These are phyloP conservation scores for Amphibolis antarctica DNA, from an alignment of 106 monocot species.

Conservation along the genomic window DNA sequence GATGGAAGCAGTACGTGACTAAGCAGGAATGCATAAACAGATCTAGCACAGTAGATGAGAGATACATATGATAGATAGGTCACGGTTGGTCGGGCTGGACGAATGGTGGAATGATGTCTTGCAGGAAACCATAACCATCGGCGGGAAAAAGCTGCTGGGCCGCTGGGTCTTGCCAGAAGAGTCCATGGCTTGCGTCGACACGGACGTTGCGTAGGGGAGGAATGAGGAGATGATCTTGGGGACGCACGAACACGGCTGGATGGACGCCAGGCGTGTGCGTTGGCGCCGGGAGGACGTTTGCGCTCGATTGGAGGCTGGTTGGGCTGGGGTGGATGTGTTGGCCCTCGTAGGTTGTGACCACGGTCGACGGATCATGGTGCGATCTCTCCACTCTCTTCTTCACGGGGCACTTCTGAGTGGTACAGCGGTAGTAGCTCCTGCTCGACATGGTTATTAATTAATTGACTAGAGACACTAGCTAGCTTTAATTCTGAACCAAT, in stretches of 20 bases:
- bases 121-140: slow-evolving; percentile 57
- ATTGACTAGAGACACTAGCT: too few relatives aligned
- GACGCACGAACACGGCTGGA: slow-evolving; percentile 20
- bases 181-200: neutral
- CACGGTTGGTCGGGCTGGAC: slow-evolving; percentile 2
- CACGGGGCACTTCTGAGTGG: slow-evolving; percentile 74
- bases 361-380: slow-evolving; percentile 53
- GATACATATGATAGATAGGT: neutral
- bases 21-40: too few relatives aligned
- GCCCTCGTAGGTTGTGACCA: slow-evolving; percentile 89
- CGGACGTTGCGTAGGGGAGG: neutral
- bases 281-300: slow-evolving; percentile 20
- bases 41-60: too few relatives aligned
- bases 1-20: too few relatives aligned
- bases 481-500: too few relatives aligned
- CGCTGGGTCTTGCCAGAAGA: slow-evolving; percentile 10
- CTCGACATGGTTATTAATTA: too few relatives aligned
- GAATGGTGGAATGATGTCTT: slow-evolving; percentile 47
- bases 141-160: slow-evolving; percentile 11
- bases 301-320: slow-evolving; percentile 33
- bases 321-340: slow-evolving; percentile 78
- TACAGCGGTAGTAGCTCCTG: slow-evolving; percentile 92
- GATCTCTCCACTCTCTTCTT: slow-evolving; percentile 87
- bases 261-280: slow-evolving; percentile 12
- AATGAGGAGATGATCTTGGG: slow-evolving; percentile 3